Conservation (phyloP, 805 yeast genomes). For the Candida chilensis region DNA sequence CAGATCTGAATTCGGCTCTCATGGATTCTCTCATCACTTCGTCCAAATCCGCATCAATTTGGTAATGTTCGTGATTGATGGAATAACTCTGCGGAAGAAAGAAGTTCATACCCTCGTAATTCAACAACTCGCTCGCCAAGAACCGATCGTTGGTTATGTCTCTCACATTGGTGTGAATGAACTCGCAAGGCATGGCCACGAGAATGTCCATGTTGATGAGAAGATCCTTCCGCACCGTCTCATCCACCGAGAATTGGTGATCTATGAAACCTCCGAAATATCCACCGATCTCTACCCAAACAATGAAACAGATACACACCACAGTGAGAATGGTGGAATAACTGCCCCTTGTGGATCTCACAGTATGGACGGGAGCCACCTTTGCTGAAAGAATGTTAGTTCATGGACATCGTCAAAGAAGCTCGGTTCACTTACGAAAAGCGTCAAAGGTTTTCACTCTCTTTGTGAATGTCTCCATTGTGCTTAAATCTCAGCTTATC, state of each 20-base stretch:
- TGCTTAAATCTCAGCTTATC: no score
- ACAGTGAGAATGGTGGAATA: conserved; percentile 56
- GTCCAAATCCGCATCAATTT: conserved; percentile 56
- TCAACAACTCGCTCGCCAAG: conserved; percentile 68
- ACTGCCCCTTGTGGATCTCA: conserved; percentile 73
- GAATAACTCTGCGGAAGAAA: conserved; percentile 40
- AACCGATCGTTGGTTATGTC: conserved; percentile 75
- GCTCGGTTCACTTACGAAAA: conserved; percentile 38
- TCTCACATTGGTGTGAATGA: conserved; percentile 62
- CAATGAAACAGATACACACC: conserved; percentile 52
- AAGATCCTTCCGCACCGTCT: conserved; percentile 43
- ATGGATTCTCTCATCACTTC: conserved; percentile 57
- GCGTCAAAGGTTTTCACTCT: conserved; percentile 58
- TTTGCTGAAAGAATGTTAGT: conserved; percentile 33
- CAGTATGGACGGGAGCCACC: conserved; percentile 59
- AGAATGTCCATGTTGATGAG: conserved; percentile 71
- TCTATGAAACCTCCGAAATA: conserved; percentile 76
- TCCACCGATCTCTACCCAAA: conserved; percentile 83
- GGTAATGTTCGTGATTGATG: conserved; percentile 33
- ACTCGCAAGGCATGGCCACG: conserved; percentile 79
- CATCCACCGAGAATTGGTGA: conserved; percentile 71
- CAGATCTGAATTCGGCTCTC: conserved; percentile 49
- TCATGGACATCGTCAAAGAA: background rate
- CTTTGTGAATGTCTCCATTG: conserved; percentile 24
- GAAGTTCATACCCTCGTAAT: conserved; percentile 57